Percentiles rank a stretch among this genome's conserved stretches.
Conservation (phyloP, 2,329 filamentous ascomycete genomes). For the Aurifilum marmelostoma region DNA sequence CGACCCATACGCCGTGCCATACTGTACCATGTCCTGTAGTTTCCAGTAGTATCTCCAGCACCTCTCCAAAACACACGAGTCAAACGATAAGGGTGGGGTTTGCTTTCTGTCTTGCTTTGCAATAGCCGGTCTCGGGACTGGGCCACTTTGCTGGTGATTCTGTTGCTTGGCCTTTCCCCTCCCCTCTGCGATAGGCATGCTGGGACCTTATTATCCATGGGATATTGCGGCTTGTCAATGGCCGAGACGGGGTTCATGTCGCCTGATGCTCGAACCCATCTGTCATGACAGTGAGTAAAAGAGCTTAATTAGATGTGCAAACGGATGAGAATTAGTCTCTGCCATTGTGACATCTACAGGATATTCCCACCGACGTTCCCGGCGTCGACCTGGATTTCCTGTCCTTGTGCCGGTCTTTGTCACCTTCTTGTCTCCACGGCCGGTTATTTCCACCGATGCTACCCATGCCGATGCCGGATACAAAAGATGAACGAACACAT, state of each 20-base stretch:
- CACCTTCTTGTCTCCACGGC: not conserved
- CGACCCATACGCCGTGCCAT: not conserved
- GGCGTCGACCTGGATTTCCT: not conserved
- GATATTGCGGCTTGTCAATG: not conserved
- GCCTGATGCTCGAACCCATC: not conserved
- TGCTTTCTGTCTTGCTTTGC: not conserved
- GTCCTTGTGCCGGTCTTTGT: not conserved
- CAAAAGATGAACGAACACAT: constrained; percentile 13
- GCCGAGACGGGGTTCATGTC: too few relatives aligned
- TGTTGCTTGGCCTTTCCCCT: not conserved
- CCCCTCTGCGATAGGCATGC: not conserved
- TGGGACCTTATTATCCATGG: not conserved
- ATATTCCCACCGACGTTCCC: not conserved
- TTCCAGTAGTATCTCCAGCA: not conserved
- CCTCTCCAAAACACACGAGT: not conserved
- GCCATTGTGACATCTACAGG: too few relatives aligned
- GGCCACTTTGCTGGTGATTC: not conserved
- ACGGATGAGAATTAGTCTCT: not conserved
- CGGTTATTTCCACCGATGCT: not conserved
- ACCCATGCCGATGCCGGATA: constrained; percentile 30
- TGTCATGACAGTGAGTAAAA: not conserved
- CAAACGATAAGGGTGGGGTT: constrained; percentile 4
- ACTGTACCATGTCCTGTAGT: not conserved
- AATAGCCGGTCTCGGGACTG: constrained; percentile 11
- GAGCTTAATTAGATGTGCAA: not conserved